These are phyloP conservation scores for Zoysia pacifica DNA, from an alignment of 176 grass and related monocot genomes.

Conservation along the genomic window DNA sequence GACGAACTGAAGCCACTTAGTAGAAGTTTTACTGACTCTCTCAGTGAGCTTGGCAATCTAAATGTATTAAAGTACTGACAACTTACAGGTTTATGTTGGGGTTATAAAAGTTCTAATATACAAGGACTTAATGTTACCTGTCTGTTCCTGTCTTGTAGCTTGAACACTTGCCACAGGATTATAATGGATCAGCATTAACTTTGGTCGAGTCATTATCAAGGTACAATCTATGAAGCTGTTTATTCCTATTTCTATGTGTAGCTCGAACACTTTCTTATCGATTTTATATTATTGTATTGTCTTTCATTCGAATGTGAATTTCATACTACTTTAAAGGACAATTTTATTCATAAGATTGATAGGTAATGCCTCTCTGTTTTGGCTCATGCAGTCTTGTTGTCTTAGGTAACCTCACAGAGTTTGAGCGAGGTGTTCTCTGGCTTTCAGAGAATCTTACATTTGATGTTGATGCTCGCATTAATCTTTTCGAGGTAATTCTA, in stretches of 20 bases:
- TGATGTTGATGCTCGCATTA: conserved; percentile 90
- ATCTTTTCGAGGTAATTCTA: conserved; percentile 85
- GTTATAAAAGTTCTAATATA: conserved; percentile 15
- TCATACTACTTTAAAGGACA: conserved; percentile 11
- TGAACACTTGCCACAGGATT: conserved; percentile 74
- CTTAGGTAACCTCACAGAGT: conserved; percentile 98
- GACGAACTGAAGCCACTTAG: conserved; percentile 94
- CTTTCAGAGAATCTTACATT: conserved; percentile 89
- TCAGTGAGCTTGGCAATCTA: conserved; percentile 96
- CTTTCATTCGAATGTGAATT: conserved; percentile 9
- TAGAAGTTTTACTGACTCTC: conserved; percentile 86
- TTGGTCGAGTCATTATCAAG: conserved; percentile 96
- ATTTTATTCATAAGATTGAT: conserved; percentile 48
- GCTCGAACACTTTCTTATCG: not conserved
- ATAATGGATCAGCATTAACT: conserved; percentile 87
- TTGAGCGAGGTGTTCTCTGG: conserved; percentile 82
- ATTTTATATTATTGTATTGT: not conserved
- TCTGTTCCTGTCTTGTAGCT: conserved; percentile 64
- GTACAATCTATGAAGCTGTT: conserved; percentile 51
- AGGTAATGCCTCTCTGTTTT: conserved; percentile 78
- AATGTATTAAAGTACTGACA: conserved; percentile 74
- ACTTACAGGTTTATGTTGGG: conserved; percentile 40
- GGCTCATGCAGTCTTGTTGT: conserved; percentile 96
- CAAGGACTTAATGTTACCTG: conserved; percentile 14
- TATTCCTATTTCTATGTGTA: not conserved